Evolutionary conservation across 2,329 filamentous ascomycete genomes (phyloP).

Genomic region (Colletotrichum higginsianum): DNA sequence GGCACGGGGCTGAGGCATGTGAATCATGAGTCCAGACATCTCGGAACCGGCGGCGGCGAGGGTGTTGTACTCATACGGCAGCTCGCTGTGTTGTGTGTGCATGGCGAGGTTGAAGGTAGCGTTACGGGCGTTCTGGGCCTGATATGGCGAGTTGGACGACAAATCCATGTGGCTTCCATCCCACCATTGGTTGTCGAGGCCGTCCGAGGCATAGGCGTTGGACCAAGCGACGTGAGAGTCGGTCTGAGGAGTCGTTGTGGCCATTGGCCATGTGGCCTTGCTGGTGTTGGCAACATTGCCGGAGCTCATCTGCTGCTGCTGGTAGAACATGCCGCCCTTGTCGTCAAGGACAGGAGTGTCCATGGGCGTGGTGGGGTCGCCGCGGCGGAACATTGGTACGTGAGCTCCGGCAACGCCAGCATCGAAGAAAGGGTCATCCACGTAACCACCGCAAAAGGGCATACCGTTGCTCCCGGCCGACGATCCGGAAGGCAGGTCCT

Average conservation of each 20-base stretch:
- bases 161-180: conserved; percentile 50
- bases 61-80: conserved; percentile 57
- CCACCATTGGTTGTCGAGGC: conserved; percentile 50
- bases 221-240: conserved; percentile 41
- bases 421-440: conserved; percentile 58
- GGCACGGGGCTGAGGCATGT: conserved; percentile 65
- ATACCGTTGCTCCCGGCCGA: conserved; percentile 35
- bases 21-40: conserved; percentile 64
- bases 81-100: conserved; percentile 57
- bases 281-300: conserved; percentile 39
- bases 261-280: conserved; percentile 48
- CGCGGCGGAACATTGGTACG: conserved; percentile 50
- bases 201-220: conserved; percentile 38
- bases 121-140: conserved; percentile 52
- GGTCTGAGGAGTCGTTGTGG: conserved; percentile 39
- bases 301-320: conserved; percentile 42
- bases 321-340: conserved; percentile 51
- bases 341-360: conserved; percentile 54
- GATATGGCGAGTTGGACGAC: conserved; percentile 47
- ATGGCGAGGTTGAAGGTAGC: conserved; percentile 57
- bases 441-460: conserved; percentile 54
- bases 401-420: conserved; percentile 45
- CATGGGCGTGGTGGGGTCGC: conserved; percentile 54
- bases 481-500: conserved; percentile 38
- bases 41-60: conserved; percentile 51